Evolutionary conservation across 2,329 filamentous ascomycete genomes (phyloP).

Genomic region (Nectriaceae sp.): DNA sequence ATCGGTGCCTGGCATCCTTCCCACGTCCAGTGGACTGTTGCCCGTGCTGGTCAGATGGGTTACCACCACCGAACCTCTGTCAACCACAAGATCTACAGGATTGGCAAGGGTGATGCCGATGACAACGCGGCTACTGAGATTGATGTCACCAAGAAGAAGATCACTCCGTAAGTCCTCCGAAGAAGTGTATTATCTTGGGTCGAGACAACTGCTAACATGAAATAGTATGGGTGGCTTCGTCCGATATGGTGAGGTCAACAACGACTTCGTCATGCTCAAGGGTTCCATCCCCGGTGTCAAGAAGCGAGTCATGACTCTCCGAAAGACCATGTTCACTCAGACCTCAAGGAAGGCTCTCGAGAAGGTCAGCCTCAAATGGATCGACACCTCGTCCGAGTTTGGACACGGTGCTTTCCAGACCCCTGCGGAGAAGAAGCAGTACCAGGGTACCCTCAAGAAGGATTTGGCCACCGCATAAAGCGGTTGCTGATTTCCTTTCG

Average conservation of each 20-base stretch:
- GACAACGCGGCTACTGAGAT: constrained; percentile 92
- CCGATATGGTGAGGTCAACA: constrained; percentile 98
- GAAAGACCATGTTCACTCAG: constrained; percentile 98
- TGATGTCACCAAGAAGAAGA: constrained; percentile 98
- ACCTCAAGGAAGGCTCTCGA: constrained; percentile 93
- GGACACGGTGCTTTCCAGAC: constrained; percentile 99
- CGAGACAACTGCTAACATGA: background rate
- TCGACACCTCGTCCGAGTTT: constrained; percentile 99
- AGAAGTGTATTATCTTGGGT: no score
- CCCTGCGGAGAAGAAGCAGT: constrained; percentile 94
- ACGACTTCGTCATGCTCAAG: constrained; percentile 98
- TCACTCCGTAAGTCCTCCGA: constrained; percentile 84
- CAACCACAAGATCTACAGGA: constrained; percentile 99
- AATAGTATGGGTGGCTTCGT: constrained; percentile 96
- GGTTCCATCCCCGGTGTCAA: constrained; percentile 96
- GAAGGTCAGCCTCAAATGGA: constrained; percentile 99
- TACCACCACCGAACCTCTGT: constrained; percentile 99
- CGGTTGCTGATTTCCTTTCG: constrained; percentile 42
- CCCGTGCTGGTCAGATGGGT: constrained; percentile 98
- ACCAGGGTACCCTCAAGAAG: constrained; percentile 99
- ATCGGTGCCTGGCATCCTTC: constrained; percentile 99
- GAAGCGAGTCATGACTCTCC: constrained; percentile 98
- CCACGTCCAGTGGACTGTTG: constrained; percentile 99
- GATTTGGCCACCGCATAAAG: constrained; percentile 61
- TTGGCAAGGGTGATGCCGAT: constrained; percentile 89